These are phyloP conservation scores for Jaltomata sinuosa DNA, from an alignment of 257 asterid genomes.

Conservation along the genomic window DNA sequence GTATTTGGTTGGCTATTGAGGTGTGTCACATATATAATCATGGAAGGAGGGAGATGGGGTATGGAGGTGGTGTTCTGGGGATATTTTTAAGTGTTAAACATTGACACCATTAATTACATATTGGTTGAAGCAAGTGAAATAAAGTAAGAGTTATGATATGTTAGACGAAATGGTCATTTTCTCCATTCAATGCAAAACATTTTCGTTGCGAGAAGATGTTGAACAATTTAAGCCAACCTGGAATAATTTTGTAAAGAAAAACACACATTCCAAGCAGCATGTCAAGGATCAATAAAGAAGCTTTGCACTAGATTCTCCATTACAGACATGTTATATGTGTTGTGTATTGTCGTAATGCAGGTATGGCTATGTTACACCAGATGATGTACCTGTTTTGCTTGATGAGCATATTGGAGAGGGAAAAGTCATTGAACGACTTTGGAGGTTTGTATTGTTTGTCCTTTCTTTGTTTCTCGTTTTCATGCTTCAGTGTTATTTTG, in stretches of 20 bases:
- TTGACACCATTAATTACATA: not conserved
- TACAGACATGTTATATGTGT: not conserved
- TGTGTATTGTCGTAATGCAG: conserved; percentile 34
- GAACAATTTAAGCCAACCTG: not conserved
- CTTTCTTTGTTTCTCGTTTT: not conserved
- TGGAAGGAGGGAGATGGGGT: not conserved
- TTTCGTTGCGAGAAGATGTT: not conserved
- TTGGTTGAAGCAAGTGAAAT: not conserved
- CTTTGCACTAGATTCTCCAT: not conserved
- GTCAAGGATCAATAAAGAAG: not conserved
- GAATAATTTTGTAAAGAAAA: not conserved
- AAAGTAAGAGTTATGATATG: not conserved
- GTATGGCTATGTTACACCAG: conserved; percentile 96
- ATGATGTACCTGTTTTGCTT: conserved; percentile 73
- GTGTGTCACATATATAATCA: not conserved
- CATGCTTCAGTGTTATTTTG: not conserved
- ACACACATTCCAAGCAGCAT: not conserved
- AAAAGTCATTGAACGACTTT: conserved; percentile 59
- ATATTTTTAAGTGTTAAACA: not conserved
- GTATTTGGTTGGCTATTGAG: not conserved
- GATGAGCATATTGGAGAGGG: conserved; percentile 81
- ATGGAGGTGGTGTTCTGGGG: not conserved
- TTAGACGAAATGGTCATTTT: not conserved
- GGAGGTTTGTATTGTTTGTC: conserved; percentile 59
- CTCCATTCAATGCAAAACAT: not conserved